Base-by-base conservation (phyloP, 1,284 basidiomycete genomes). In the Irpex sp. region DNA sequence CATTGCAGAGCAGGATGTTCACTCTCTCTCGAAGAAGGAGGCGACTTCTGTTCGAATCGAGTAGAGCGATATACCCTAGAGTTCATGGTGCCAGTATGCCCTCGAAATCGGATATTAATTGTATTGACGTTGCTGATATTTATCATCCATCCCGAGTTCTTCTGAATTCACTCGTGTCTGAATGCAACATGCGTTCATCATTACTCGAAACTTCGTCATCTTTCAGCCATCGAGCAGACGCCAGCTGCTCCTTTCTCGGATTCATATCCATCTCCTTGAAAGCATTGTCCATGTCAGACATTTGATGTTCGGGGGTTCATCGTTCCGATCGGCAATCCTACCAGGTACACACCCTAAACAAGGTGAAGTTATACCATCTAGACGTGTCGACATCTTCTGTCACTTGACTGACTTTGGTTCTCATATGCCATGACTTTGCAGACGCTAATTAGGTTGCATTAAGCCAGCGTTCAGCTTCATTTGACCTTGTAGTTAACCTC, bases 1-100 rank as follows among this genome's bases (percentile, higher is more conserved):
- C 51, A n/a, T 45, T 59, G 18, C 67, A 92, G 90, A 93, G 73
- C 86, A 91, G 82, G 90, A 92, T 67, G 68, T 93, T n/a, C 88
- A 92, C 68, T 76, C 86, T 12, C 66, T 91, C 45, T 80, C 82
- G 33, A 89, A 90, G 76, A 88, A 86, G 68, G 84, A 88, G 55
- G 76, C 80, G 10, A 82, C 80, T 8, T 78, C 82, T 67, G 78
- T 85, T 63, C 83, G 83, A 65, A 57, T 69, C 58, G 67, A 68
- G n/a, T 71, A 69, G 63, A 66, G n/a, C 28, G 58, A 61, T 59
- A 65, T 60, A 58, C 45, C 57, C 55, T 10, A 36, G 45, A 45
- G 12, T 21, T 28, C 42, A 18, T 18, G 28, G 28, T 49, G 47
- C 33, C 35, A 47, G 42, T 47, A n/a, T 36, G 28, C n/a, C 16